Base-by-base conservation (phyloP, 176 grass and related monocot species). In the Eragrostis nindensis region DNA sequence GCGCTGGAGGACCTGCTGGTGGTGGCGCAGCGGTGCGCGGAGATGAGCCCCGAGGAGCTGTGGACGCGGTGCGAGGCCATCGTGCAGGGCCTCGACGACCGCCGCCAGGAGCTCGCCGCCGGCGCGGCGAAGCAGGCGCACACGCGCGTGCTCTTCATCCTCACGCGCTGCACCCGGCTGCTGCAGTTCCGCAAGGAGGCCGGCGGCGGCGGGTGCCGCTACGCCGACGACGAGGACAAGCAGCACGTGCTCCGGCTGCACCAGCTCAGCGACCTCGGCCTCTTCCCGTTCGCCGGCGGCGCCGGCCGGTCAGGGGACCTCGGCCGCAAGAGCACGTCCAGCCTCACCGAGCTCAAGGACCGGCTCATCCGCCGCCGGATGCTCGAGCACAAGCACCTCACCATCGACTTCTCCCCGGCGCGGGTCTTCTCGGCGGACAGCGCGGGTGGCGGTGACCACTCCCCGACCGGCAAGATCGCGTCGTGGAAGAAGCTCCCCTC, bases 401-500 rank as follows among this genome's bases (percentile, higher is more conserved):
- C 71, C 70, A 21, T 89, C 25, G 92, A 99, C 82, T 92, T 97
- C 55, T 50, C 77, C 5, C 77, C 80, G 11, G 70, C 70, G 5
- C 87, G 66, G 19, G 57, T 81, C 47, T 78, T 84, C 71, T 53
- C 62, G 6, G 24, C 24, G 2, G 32, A 21, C n/a, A 19, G 5
- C 0, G 52, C 53, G 9, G n/a, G 41, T 11, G 32, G 32, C 4
- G 32, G 41, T 11, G 77, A 67, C 0, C n/a, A 68, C 0, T 80
- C 77, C n/a, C 77, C 64, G 5, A 19, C 16, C 60, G 77, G 82
- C 74, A 91, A 81, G 88, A 99, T 99, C 8, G 78, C 96, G 15
- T 95, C 92, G 0, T 99, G 96, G 96, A 99, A 99, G 82, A 99
- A 99, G 87, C 84, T 98, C n/a, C 92, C 95, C 0, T 95, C 95